Evolutionary conservation across 1,284 basidiomycete genomes (phyloP), one percentile per base, ranked within the genome.

Genomic region (Fereydounia khargensis): DNA sequence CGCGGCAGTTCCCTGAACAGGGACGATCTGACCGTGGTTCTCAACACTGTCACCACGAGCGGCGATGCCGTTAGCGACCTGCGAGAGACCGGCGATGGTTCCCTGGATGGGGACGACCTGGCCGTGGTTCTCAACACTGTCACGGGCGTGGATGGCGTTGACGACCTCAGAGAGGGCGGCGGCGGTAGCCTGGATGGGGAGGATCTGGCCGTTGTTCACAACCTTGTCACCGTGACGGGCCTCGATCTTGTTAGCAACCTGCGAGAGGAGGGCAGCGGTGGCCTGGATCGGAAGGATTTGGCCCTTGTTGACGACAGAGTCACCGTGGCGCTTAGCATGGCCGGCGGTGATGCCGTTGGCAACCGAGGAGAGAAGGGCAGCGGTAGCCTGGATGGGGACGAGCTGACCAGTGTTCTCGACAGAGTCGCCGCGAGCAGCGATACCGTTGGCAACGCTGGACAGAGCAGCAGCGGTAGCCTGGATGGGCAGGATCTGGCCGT

Each of bases 71-170:
- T 54, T 59, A 17, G 44, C 35, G 6, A 44, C 50, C 13, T 42
- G 7, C 14, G 56, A 48, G 35, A 54, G 44, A 11, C 44, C 50
- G n/a, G 47, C 51, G 35, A 37, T 25, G 28, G 50, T 59, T 40
- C 40, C 56, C 44, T 60, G 39, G 30, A 48, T 28, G 32, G 51
- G 51, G 10, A 55, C 32, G 21, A 59, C 50, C 28, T 59, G 47
- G 24, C 50, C 43, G 25, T 18, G 21, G 56, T 59, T 59, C 40
- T 59, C 43, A n/a, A 55, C 38, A 19, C 39, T 31, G 20, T 16
- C 14, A 16, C 28, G 28, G 13, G 28, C 28, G 6, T 11, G 13
- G 13, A 16, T 16, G 28, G 14, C 17, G 42, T 54, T 54, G 30
- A 34, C 30, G 13, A 48, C 51, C 37, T 43, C 24, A 6, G 50